Base-by-base conservation (phyloP, 2,329 filamentous ascomycete species). In the Cladosporium sp. region DNA sequence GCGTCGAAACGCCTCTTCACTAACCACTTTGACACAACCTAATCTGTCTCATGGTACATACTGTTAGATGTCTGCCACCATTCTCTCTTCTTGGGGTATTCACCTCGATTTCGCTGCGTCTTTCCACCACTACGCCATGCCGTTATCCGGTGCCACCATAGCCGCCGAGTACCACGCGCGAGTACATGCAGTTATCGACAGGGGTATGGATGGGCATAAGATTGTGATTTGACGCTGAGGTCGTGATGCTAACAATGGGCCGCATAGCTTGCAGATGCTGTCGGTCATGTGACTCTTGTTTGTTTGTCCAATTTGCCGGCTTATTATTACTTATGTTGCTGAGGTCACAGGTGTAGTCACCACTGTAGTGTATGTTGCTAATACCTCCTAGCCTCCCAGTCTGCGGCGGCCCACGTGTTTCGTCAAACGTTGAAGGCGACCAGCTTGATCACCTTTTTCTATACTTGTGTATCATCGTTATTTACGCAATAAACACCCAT, bases 241-340 rank as follows among this genome's bases (percentile, higher is more conserved):
- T 43, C 41, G 41, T 33, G 16, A 20, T 11, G 30, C 46, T 42
- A 49, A 35, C 12, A 29, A 41, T 29, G 18, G 38, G 19, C 29
- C 29, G 32, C 27, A 40, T 49, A 49, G 46, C 46, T 36, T 49
- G 46, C 46, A 49, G 41, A 18, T 9, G 12, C 15, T 19, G 19
- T 18, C 7, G 15, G 29, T 49, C 46, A 49, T 49, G 46, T 49
- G 46, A 49, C 9, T 27, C 22, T 27, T 9, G 32, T 38, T 19
- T n/a, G 35, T 38, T 38, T 8, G 5, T 16, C 18, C 35, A 38
- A 27, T 27, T 27, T 9, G 22, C 22, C 22, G 22, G 22, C 5
- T 5, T 4, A 27, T 27, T 27, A n/a, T n/a, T n/a, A n/a, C n/a
- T n/a, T n/a, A n/a, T n/a, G n/a, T n/a, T n/a, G n/a, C n/a, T n/a